Percentiles rank a stretch among this genome's conserved stretches.
These are phyloP conservation scores for Erythrobasidium yunnanense DNA, from an alignment of 768 basidiomycete species.

Conservation along the genomic window DNA sequence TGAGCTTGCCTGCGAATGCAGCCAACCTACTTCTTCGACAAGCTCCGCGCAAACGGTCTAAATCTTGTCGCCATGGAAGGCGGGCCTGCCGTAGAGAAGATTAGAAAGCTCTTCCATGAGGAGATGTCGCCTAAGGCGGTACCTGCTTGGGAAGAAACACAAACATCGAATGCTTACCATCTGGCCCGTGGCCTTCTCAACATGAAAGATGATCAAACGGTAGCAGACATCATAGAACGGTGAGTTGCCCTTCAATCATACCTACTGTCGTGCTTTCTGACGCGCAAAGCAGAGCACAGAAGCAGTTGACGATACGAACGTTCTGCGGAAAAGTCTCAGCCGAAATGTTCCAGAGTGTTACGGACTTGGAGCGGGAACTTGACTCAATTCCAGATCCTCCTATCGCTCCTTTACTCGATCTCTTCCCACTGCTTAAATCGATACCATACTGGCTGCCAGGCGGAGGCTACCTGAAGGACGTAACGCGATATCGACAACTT, in stretches of 20 bases:
- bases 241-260: not conserved
- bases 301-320: constrained; percentile 10
- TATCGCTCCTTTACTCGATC: constrained; percentile 10
- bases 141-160: not conserved
- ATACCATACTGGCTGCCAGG: not conserved
- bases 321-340: not conserved
- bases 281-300: not conserved
- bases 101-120: constrained; percentile 12
- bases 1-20: not conserved
- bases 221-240: constrained; percentile 6
- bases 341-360: not conserved
- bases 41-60: not conserved
- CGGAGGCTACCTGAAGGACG: not conserved
- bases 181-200: not conserved
- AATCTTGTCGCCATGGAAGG: constrained; percentile 20
- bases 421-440: not conserved
- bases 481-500: not conserved
- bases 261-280: not conserved
- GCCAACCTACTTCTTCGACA: constrained; percentile 18
- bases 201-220: not conserved
- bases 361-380: not conserved
- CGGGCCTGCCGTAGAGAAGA: not conserved
- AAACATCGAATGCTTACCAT: not conserved
- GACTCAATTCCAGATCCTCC: not conserved
- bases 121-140: not conserved